Evolutionary conservation across 2,329 filamentous ascomycete species (phyloP).

Genomic region (Bisporella sp.): DNA sequence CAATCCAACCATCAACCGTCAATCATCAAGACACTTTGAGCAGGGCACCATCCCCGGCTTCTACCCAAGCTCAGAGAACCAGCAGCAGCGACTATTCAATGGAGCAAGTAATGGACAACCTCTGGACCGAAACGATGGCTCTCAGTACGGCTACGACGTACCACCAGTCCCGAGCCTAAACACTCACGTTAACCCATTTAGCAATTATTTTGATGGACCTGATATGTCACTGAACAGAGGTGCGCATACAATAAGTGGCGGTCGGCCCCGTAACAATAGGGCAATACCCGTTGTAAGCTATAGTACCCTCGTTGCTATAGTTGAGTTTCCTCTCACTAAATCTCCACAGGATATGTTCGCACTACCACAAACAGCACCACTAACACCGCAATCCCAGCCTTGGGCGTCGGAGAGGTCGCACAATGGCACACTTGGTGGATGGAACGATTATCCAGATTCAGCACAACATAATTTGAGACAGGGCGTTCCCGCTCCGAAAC

Average conservation of each 20-base stretch:
- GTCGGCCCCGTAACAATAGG: no score
- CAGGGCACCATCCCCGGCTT: slow-evolving; percentile 56
- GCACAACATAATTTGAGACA: slow-evolving; percentile 13
- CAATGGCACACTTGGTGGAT: neutral
- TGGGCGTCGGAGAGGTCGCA: slow-evolving; percentile 51
- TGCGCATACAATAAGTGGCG: no score
- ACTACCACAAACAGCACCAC: slow-evolving; percentile 4
- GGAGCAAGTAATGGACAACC: no score
- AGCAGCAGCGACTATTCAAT: slow-evolving; percentile 36
- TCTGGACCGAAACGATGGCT: no score
- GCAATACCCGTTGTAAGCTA: no score
- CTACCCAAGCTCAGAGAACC: slow-evolving; percentile 60
- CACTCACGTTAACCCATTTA: slow-evolving; percentile 49
- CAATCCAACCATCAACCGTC: slow-evolving; percentile 58
- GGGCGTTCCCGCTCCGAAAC: slow-evolving; percentile 12
- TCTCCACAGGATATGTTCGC: no score
- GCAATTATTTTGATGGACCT: slow-evolving; percentile 29
- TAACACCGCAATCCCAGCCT: slow-evolving; percentile 35
- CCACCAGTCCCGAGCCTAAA: slow-evolving; percentile 22
- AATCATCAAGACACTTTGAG: slow-evolving; percentile 73
- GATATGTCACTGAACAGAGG: neutral
- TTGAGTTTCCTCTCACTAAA: no score
- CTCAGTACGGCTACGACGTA: slow-evolving; percentile 30
- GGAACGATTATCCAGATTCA: neutral
- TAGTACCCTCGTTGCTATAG: no score